Evolutionary conservation across 2,329 filamentous ascomycete genomes (phyloP).

Genomic region (Chrysoporthe cubensis): DNA sequence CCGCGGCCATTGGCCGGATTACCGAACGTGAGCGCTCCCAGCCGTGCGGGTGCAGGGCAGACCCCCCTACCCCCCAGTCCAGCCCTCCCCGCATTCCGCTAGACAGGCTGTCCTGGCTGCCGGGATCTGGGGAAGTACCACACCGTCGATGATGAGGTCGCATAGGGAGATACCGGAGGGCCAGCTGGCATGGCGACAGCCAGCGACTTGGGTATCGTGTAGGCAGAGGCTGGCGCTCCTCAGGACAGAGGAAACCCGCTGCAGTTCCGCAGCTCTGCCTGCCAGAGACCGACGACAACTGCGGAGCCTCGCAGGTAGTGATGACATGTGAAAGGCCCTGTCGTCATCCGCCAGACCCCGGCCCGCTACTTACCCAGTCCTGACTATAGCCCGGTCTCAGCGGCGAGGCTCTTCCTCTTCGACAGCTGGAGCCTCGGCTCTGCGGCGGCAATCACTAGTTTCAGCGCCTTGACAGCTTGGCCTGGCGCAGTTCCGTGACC

Average conservation of each 20-base stretch:
- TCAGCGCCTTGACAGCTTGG: neutral
- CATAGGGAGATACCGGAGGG: neutral
- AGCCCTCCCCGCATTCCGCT: conserved; percentile 24
- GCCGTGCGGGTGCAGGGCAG: conserved; percentile 14
- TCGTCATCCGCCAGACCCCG: conserved; percentile 11
- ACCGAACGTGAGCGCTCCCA: conserved; percentile 39
- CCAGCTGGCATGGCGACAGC: neutral
- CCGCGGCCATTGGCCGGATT: conserved; percentile 52
- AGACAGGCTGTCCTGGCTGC: conserved; percentile 6
- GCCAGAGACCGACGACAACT: no score
- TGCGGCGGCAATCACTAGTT: neutral
- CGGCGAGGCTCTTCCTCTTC: conserved; percentile 17
- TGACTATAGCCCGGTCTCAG: neutral
- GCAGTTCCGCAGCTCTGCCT: no score
- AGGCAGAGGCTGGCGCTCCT: neutral
- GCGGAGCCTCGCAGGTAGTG: neutral
- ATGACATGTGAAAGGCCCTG: conserved; percentile 27
- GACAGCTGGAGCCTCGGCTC: conserved; percentile 22
- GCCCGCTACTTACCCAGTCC: neutral
- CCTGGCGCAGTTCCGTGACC: conserved; percentile 5
- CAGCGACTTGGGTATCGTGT: neutral
- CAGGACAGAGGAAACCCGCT: no score
- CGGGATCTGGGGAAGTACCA: conserved; percentile 13
- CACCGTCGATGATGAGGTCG: conserved; percentile 1
- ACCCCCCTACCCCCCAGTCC: conserved; percentile 12